Evolutionary conservation across 2,329 filamentous ascomycete genomes (phyloP).

Genomic region (Aspergillus awamori): DNA sequence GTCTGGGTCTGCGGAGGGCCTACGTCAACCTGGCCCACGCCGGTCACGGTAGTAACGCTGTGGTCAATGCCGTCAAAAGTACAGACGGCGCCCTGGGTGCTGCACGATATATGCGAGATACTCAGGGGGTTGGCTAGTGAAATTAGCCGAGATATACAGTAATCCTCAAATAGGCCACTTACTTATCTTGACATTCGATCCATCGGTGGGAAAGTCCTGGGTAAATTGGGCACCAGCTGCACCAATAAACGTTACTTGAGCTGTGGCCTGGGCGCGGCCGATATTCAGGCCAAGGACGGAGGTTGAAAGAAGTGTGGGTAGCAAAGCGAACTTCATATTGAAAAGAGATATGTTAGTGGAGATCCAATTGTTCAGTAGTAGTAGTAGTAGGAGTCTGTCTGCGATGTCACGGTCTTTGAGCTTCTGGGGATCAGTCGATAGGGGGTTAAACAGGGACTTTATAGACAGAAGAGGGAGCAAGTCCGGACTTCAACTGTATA

Average conservation of each 20-base stretch:
- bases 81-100: conserved; percentile 16
- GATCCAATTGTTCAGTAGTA: background rate
- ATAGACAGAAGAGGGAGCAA: background rate
- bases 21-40: conserved; percentile 23
- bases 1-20: conserved; percentile 30
- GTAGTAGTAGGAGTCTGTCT: too few species aligned
- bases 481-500: background rate
- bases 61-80: conserved; percentile 26
- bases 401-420: background rate
- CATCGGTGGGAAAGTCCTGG: conserved; percentile 22
- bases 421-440: background rate
- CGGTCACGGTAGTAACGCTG: conserved; percentile 21
- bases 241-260: conserved; percentile 24
- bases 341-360: too few species aligned
- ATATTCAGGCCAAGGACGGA: background rate
- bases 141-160: background rate
- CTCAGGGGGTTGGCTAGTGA: conserved; percentile 23
- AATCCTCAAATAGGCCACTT: background rate
- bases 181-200: conserved; percentile 20
- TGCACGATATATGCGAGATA: conserved; percentile 24
- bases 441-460: background rate
- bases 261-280: background rate
- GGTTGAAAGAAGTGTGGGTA: background rate
- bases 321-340: background rate
- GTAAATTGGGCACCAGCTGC: conserved; percentile 24